Conservation (phyloP, 2,329 filamentous ascomycete species). For the Ophiostoma angusticollis region DNA sequence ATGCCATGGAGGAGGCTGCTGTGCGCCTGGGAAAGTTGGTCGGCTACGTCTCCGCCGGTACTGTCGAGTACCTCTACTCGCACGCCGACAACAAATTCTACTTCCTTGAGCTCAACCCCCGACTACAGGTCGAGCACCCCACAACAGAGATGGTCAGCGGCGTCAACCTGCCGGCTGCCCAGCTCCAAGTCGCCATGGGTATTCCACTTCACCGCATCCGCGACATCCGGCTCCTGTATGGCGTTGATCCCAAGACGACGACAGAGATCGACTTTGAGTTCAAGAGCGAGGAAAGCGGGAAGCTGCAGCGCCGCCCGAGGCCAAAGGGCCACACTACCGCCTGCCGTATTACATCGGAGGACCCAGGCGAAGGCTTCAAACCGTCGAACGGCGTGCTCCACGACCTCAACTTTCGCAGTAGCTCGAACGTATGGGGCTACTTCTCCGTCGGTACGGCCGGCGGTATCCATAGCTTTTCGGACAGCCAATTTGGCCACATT, state of each 20-base stretch:
- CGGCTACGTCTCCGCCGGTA: constrained; percentile 96
- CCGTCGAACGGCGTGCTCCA: constrained; percentile 98
- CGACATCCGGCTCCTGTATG: constrained; percentile 92
- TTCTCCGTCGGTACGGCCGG: constrained; percentile 96
- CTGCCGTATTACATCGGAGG: constrained; percentile 97
- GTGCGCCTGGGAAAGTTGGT: constrained; percentile 88
- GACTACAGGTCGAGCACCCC: constrained; percentile 98
- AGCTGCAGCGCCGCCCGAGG: constrained; percentile 76
- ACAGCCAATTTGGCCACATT: constrained; percentile 98
- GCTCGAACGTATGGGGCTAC: constrained; percentile 99
- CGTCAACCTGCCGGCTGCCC: constrained; percentile 90
- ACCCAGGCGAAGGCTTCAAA: constrained; percentile 98
- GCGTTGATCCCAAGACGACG: constrained; percentile 75
- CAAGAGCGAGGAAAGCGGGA: constrained; percentile 67
- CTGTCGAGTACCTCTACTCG: constrained; percentile 97
- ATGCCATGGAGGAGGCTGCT: constrained; percentile 90
- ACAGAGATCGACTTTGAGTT: constrained; percentile 96
- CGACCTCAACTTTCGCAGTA: constrained; percentile 96
- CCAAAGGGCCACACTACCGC: constrained; percentile 96
- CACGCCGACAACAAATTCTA: constrained; percentile 98
- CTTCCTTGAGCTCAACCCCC: constrained; percentile 95
- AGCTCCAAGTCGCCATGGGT: constrained; percentile 98
- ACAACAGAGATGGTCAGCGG: constrained; percentile 99
- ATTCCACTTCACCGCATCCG: constrained; percentile 87
- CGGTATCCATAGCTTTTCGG: constrained; percentile 98